Percentiles rank a stretch among this genome's conserved stretches.
Evolutionary conservation across 2,329 filamentous ascomycete genomes (phyloP).

Genomic region (Didymella exigua): DNA sequence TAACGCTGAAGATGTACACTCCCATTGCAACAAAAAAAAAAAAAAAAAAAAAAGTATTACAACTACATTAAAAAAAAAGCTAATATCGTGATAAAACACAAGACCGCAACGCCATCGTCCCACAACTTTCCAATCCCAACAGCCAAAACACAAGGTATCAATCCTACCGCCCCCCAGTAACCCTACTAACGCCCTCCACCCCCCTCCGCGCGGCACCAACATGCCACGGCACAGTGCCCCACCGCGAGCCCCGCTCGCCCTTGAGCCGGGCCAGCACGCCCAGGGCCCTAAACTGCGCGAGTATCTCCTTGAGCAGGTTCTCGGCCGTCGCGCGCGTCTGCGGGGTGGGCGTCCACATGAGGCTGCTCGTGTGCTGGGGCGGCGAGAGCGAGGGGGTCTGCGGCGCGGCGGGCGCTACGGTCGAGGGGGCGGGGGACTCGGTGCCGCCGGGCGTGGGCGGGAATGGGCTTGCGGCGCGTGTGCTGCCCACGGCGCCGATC

Average conservation of each 20-base stretch:
- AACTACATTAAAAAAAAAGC: too few species aligned
- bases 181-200: conserved; percentile 61
- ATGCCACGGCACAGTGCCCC: conserved; percentile 76
- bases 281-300: conserved; percentile 71
- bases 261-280: conserved; percentile 71
- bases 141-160: background rate
- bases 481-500: conserved; percentile 51
- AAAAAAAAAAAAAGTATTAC: too few species aligned
- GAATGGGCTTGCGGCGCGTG: conserved; percentile 41
- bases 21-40: too few species aligned
- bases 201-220: conserved; percentile 73
- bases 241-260: conserved; percentile 62
- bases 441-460: conserved; percentile 37
- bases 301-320: conserved; percentile 70
- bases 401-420: too few species aligned
- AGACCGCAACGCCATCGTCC: too few species aligned
- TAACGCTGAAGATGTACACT: too few species aligned
- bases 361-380: conserved; percentile 32
- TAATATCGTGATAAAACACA: too few species aligned
- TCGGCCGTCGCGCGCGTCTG: conserved; percentile 56
- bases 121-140: background rate
- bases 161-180: conserved; percentile 6
- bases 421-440: conserved; percentile 18
- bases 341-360: conserved; percentile 44
- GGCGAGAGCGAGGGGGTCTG: conserved; percentile 7